Evolutionary conservation across 1,284 basidiomycete genomes (phyloP).

Genomic region (Leccinum griseonigrum): DNA sequence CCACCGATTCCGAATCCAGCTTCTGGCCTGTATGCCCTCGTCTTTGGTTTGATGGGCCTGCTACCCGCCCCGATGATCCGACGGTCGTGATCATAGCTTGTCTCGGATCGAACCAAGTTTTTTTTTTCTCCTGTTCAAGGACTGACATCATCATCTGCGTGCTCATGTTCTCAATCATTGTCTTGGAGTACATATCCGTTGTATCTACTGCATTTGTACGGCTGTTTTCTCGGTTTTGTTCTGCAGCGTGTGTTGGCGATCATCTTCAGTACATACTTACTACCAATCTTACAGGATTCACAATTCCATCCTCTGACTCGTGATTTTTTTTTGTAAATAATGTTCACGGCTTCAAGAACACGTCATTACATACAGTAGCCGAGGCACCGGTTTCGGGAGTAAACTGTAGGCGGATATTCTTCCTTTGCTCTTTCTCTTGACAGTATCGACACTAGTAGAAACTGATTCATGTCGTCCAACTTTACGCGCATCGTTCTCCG

Average conservation of each 20-base stretch:
- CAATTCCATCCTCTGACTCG: not conserved
- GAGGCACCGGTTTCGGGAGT: not conserved
- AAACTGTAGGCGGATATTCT: not conserved
- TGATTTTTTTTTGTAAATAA: not conserved
- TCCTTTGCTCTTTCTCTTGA: not conserved
- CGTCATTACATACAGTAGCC: not conserved
- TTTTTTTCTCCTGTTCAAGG: not conserved
- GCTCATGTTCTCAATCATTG: not conserved
- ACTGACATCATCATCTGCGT: conserved; percentile 1
- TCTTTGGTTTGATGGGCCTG: conserved; percentile 68
- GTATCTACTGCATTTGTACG: conserved; percentile 20
- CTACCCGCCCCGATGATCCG: conserved; percentile 58
- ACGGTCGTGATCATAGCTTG: conserved; percentile 25
- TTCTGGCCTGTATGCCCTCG: conserved; percentile 63
- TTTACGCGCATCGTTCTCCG: conserved; percentile 75
- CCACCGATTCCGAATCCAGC: conserved; percentile 37
- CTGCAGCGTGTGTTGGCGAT: not conserved
- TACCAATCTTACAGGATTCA: not conserved
- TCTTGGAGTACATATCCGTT: conserved; percentile 14
- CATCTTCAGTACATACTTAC: not conserved
- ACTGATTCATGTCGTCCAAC: conserved; percentile 22
- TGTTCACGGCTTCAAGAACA: not conserved
- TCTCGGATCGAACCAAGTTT: not conserved
- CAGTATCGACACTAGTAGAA: not conserved
- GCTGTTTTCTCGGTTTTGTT: conserved; percentile 10